Base-by-base conservation (phyloP, 352 stramenopile species). In the Detonula confervacea region DNA sequence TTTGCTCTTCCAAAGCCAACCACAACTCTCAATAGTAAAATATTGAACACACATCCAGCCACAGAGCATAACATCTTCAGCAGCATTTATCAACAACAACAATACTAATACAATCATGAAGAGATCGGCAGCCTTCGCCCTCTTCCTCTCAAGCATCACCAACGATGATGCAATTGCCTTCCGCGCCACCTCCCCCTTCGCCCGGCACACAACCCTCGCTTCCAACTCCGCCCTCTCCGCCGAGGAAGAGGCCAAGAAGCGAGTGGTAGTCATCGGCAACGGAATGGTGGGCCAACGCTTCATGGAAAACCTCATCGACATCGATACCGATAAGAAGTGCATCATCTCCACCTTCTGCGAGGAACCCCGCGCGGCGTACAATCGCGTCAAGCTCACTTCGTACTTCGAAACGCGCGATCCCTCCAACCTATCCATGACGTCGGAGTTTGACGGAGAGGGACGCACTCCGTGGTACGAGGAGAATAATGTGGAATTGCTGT, bases 401-500 rank as follows among this genome's bases (percentile, higher is more conserved):
- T 97, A 96, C 88, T 98, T 98, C 86, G 95, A 97, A 81, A 96
- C 96, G 35, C 82, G 93, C 25, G 91, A 96, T 86, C 88, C 95
- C 29, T 94, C 95, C 7, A 90, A 90, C 51, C 86, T 98, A 29
- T 93, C 89, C 65, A 92, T 98, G 71, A 96, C 95, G 11, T 87
- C 82, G 8, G 81, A 87, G 16, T 95, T 94, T 73, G 86, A 91
- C 20, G 16, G 51, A 0, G 74, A 91, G 16, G 87, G 86, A 8
- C 46, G 86, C 1, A 90, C 89, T 9, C 85, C 91, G 30, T 98
- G 95, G 95, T 98, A 97, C 73, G 74, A 84, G 0, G 91, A 96
- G 47, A 92, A 89, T 46, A 79, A 88, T 55, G 84, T 97, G 49
- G 91, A 96, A 33, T 66, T 97, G 30, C 87, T 91, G 14, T 75